Conservation (phyloP, 2,329 filamentous ascomycete genomes). For the Pseudocercospora musae region DNA sequence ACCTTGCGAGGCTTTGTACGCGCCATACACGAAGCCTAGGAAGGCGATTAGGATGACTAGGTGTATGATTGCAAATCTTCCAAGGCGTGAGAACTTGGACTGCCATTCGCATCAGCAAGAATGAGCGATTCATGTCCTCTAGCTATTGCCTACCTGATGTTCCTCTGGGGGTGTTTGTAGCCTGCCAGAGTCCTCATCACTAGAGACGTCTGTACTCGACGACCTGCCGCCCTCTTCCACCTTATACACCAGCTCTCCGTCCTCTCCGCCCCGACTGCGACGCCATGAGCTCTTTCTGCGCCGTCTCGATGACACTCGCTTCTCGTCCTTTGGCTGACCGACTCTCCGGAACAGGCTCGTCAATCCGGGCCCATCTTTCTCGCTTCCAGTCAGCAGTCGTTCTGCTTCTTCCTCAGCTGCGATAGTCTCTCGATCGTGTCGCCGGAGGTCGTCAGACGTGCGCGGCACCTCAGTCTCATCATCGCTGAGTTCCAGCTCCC, state of each 20-base stretch:
- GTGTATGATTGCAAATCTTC: slow-evolving; percentile 42
- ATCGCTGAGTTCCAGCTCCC: not conserved
- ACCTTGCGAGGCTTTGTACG: slow-evolving; percentile 48
- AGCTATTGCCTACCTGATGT: slow-evolving; percentile 30
- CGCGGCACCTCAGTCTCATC: slow-evolving; percentile 4
- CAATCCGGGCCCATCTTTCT: slow-evolving; percentile 19
- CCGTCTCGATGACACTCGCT: slow-evolving; percentile 14
- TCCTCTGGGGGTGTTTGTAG: slow-evolving; percentile 50
- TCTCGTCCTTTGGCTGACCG: slow-evolving; percentile 9
- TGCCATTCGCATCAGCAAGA: slow-evolving; percentile 35
- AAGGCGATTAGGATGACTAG: slow-evolving; percentile 52
- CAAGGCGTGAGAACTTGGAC: slow-evolving; percentile 37
- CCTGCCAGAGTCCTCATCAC: slow-evolving; percentile 46
- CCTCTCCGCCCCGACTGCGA: slow-evolving; percentile 59
- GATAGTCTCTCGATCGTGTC: slow-evolving; percentile 41
- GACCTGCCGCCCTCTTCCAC: slow-evolving; percentile 71
- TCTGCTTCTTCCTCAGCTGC: slow-evolving; percentile 48
- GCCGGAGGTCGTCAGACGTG: slow-evolving; percentile 31
- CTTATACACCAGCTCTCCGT: slow-evolving; percentile 75
- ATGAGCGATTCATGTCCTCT: not conserved
- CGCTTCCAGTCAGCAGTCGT: slow-evolving; percentile 36
- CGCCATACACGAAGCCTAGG: slow-evolving; percentile 53
- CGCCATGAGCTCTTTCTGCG: slow-evolving; percentile 40
- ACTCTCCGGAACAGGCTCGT: slow-evolving; percentile 30
- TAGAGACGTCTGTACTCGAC: slow-evolving; percentile 32